These are phyloP conservation scores for Lunasporangiospora selenospora DNA, from an alignment of 192 early-diverging fungal species.

Conservation along the genomic window DNA sequence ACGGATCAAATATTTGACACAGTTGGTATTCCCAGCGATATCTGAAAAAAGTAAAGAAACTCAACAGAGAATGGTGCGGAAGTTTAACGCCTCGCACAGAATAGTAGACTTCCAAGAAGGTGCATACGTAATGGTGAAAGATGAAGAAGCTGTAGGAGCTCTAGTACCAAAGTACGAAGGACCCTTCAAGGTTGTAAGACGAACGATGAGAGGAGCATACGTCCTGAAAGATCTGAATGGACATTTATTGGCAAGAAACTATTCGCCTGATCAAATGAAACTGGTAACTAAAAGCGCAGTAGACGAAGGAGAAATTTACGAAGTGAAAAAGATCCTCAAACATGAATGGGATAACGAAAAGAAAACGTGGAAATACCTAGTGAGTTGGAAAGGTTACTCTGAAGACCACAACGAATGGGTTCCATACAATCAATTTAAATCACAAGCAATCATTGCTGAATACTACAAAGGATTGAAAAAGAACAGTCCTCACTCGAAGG, in stretches of 20 bases:
- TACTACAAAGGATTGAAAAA: too few relatives aligned
- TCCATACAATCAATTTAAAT: too few relatives aligned
- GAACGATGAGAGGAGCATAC: background rate
- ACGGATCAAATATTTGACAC: background rate
- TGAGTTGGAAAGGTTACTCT: background rate
- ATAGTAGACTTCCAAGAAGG: background rate
- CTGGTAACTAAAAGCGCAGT: background rate
- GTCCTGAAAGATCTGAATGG: slow-evolving; percentile 1
- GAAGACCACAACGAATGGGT: background rate
- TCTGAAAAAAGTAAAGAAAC: slow-evolving; percentile 3
- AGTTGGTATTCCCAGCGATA: slow-evolving; percentile 8
- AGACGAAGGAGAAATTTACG: background rate
- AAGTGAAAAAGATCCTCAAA: slow-evolving; percentile 6
- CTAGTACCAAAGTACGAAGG: background rate
- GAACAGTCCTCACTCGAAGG: too few relatives aligned
- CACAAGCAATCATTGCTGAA: too few relatives aligned
- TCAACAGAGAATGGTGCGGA: slow-evolving; percentile 1
- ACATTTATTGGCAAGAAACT: background rate
- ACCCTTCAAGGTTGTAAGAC: background rate
- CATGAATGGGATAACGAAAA: background rate
- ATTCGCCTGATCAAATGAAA: slow-evolving; percentile 6
- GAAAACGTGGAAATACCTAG: background rate
- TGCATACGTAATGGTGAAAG: background rate
- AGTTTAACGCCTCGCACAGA: background rate
- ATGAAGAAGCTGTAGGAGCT: background rate